Evolutionary conservation across 2,329 filamentous ascomycete genomes (phyloP).

Genomic region (Verticillium longisporum): DNA sequence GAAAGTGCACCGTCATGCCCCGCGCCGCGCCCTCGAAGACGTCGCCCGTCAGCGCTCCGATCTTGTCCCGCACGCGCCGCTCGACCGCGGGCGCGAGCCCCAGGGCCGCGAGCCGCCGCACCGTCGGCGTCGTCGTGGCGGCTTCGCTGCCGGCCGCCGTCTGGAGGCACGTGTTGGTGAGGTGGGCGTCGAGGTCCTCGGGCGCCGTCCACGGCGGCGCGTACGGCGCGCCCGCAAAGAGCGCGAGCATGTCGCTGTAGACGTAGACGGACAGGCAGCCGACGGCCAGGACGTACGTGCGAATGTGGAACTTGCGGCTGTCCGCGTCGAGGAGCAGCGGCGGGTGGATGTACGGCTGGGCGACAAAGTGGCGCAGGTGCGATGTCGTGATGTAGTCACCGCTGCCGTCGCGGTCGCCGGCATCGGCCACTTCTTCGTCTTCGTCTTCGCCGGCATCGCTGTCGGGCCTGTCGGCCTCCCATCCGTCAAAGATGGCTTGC

Average conservation of each 20-base stretch:
- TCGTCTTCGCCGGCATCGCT: slow-evolving; percentile 48
- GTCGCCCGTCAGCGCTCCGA: slow-evolving; percentile 63
- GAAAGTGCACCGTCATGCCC: slow-evolving; percentile 85
- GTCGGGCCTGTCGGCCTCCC: slow-evolving; percentile 66
- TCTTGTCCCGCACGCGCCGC: background rate
- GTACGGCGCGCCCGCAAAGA: slow-evolving; percentile 79
- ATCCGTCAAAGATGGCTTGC: slow-evolving; percentile 82
- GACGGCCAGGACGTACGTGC: slow-evolving; percentile 79
- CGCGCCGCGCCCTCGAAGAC: slow-evolving; percentile 81
- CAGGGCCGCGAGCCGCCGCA: slow-evolving; percentile 63
- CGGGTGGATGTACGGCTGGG: slow-evolving; percentile 88
- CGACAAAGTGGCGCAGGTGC: slow-evolving; percentile 91
- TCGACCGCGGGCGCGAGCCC: slow-evolving; percentile 65
- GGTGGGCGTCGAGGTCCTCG: slow-evolving; percentile 60
- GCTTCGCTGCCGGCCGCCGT: slow-evolving; percentile 31
- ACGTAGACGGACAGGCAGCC: slow-evolving; percentile 78
- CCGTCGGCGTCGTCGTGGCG: slow-evolving; percentile 55
- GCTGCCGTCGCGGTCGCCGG: slow-evolving; percentile 20
- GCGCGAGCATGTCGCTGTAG: slow-evolving; percentile 83
- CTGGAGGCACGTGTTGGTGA: slow-evolving; percentile 96
- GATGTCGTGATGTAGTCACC: slow-evolving; percentile 67
- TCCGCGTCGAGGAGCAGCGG: slow-evolving; percentile 67
- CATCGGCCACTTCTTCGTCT: slow-evolving; percentile 17
- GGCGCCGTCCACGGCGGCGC: slow-evolving; percentile 48
- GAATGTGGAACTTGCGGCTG: slow-evolving; percentile 85